Base-by-base conservation (phyloP, 306 rosid species). In the Quercus parvula region DNA sequence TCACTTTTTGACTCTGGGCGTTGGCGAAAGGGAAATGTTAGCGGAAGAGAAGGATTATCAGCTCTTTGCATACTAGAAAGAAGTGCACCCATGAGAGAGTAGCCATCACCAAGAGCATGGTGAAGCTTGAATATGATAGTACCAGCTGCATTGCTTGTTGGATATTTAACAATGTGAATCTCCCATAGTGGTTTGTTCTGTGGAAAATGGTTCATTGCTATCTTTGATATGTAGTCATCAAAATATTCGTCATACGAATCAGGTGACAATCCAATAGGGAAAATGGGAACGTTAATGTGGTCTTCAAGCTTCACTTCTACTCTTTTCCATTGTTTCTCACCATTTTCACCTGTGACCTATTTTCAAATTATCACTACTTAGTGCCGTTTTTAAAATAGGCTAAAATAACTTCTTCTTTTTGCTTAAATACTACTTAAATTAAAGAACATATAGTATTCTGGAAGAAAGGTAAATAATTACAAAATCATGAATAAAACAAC, bases 61-160 rank as follows among this genome's bases (percentile, higher is more conserved):
- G 66, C 75, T 67, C 74, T 66, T 64, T 22, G 67, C n/a, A 51
- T 51, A 12, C 64, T 27, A 64, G 81, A 67, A 66, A 77, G 74
- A 28, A 77, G 20, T 52, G 31, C 66, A 67, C 75, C 81, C 81
- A 77, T 77, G 20, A 77, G 15, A 67, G 81, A 66, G 27, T 77
- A 77, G 20, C 81, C 81, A 77, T 77, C 81, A 2, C 75, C 81
- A 10, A 77, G 74, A 2, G 74, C 27, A 77, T 77, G 81, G 51
- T 67, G 63, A 77, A 77, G 66, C 44, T 66, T 77, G 63, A 66
- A 52, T 22, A 63, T 24, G 4, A 62, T 10, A 51, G 18, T 63
- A 2, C 81, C 33, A 11, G 81, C 25, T 5, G 81, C 35, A 15
- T 77, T 67, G 30, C 64, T 64, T 49, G 81, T 77, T 30, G 81